These are phyloP conservation scores for Backusella sp. DNA, from an alignment of 192 early-diverging fungal genomes.

Conservation along the genomic window DNA sequence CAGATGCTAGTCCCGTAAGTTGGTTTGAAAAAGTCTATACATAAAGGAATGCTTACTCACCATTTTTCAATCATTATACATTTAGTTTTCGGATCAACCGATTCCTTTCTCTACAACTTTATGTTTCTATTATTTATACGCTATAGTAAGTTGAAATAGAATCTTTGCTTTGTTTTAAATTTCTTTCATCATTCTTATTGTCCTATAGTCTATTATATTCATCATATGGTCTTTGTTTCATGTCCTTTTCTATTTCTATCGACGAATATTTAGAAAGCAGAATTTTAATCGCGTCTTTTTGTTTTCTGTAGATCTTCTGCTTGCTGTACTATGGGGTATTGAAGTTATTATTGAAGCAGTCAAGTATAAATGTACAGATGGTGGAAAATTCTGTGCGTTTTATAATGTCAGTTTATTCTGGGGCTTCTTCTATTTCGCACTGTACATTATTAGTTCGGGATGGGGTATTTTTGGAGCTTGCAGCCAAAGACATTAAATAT, in stretches of 20 bases:
- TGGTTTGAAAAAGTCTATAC: not conserved
- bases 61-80: not conserved
- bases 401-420: conserved; percentile 44
- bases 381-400: conserved; percentile 38
- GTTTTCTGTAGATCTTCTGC: conserved; percentile 21
- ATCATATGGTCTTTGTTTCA: conserved; percentile 24
- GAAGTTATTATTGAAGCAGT: conserved; percentile 27
- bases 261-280: conserved; percentile 5
- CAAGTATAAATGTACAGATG: conserved; percentile 26
- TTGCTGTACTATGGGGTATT: conserved; percentile 37
- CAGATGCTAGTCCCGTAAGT: conserved; percentile 39
- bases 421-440: conserved; percentile 27
- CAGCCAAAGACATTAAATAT: not conserved
- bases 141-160: conserved; percentile 17
- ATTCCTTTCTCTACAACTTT: conserved; percentile 25
- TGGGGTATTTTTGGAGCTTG: conserved; percentile 35
- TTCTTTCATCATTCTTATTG: not conserved
- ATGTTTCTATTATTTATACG: conserved; percentile 33
- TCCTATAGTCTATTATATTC: conserved; percentile 17
- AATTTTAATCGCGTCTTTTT: conserved; percentile 25
- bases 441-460: conserved; percentile 10
- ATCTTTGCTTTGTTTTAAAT: not conserved
- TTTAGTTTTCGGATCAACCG: conserved; percentile 14
- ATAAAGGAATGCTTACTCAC: not conserved
- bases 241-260: conserved; percentile 13